These are phyloP conservation scores for Thelephora aurantiotincta DNA, from an alignment of 768 basidiomycete genomes.

Conservation along the genomic window DNA sequence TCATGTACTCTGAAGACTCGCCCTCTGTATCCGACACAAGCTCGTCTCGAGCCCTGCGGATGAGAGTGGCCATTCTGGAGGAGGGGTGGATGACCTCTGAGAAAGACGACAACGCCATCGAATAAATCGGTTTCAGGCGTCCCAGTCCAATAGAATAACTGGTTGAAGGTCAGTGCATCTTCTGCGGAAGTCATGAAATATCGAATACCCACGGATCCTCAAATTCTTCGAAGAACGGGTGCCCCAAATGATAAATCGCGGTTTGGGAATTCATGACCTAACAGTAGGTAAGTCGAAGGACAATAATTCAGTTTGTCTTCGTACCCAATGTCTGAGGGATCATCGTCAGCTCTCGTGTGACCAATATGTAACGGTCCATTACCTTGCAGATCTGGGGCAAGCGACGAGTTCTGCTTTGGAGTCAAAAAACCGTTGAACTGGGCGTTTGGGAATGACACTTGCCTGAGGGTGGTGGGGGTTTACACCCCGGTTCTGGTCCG, in stretches of 20 bases:
- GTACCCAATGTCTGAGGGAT: constrained; percentile 46
- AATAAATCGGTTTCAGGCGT: constrained; percentile 41
- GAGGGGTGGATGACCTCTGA: constrained; percentile 39
- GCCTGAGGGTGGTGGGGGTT: constrained; percentile 51
- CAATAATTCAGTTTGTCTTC: constrained; percentile 2
- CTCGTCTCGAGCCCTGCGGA: constrained; percentile 34
- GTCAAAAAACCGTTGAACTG: constrained; percentile 2
- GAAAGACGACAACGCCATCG: constrained; percentile 33
- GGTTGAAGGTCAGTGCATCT: neutral
- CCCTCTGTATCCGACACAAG: constrained; percentile 3
- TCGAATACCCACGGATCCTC: constrained; percentile 41
- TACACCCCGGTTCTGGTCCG: constrained; percentile 52
- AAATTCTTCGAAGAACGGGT: constrained; percentile 39
- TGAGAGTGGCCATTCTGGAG: constrained; percentile 27
- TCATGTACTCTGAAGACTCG: constrained; percentile 23
- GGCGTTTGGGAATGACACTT: constrained; percentile 4
- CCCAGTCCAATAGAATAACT: constrained; percentile 43
- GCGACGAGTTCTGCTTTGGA: constrained; percentile 42
- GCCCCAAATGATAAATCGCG: constrained; percentile 48
- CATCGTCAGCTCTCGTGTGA: constrained; percentile 5
- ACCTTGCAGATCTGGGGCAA: constrained; percentile 60
- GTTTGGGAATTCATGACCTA: constrained; percentile 53
- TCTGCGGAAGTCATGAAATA: neutral
- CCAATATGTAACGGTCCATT: constrained; percentile 9
- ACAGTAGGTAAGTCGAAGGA: neutral